Conservation (phyloP, 306 rosid genomes). For the Mimosa pudica region DNA sequence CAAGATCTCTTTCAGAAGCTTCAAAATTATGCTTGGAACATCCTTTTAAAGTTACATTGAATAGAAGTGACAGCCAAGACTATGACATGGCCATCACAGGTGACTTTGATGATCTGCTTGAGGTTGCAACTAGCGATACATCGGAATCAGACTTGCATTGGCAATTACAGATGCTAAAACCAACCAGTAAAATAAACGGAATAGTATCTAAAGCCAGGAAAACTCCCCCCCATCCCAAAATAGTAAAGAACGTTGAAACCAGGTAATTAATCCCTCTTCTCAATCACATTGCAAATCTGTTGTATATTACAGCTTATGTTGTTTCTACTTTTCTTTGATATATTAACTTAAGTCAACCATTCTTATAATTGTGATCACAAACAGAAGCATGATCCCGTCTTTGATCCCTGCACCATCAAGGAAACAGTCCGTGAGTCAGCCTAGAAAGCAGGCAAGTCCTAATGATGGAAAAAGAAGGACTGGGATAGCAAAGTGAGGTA, state of each 20-base stretch:
- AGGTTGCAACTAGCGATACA: slow-evolving; percentile 70
- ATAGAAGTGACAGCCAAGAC: slow-evolving; percentile 49
- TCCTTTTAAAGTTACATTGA: slow-evolving; percentile 27
- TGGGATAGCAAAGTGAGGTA: slow-evolving; percentile 56
- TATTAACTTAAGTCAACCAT: slow-evolving; percentile 14
- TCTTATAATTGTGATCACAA: slow-evolving; percentile 3
- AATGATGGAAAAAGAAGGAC: slow-evolving; percentile 64
- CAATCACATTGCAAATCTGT: neutral
- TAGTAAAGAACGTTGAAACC: slow-evolving; percentile 52
- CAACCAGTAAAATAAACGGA: slow-evolving; percentile 44
- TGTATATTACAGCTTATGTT: slow-evolving; percentile 5
- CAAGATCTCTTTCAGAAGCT: slow-evolving; percentile 41
- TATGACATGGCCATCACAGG: slow-evolving; percentile 43
- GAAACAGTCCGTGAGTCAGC: slow-evolving; percentile 51
- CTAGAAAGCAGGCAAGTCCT: slow-evolving; percentile 53
- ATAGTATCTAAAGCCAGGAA: slow-evolving; percentile 54
- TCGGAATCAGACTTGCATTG: slow-evolving; percentile 76
- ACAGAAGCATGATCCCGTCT: slow-evolving; percentile 69
- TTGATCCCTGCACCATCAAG: slow-evolving; percentile 63
- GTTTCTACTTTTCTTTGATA: slow-evolving; percentile 23
- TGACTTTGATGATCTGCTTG: slow-evolving; percentile 68
- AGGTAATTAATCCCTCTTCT: slow-evolving; percentile 51
- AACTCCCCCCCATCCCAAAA: slow-evolving; percentile 33
- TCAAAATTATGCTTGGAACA: slow-evolving; percentile 48
- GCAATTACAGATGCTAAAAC: slow-evolving; percentile 50